Evolutionary conservation across 768 basidiomycete species (phyloP), one percentile per base, ranked within the genome.

Genomic region (Nidula microcarpa): DNA sequence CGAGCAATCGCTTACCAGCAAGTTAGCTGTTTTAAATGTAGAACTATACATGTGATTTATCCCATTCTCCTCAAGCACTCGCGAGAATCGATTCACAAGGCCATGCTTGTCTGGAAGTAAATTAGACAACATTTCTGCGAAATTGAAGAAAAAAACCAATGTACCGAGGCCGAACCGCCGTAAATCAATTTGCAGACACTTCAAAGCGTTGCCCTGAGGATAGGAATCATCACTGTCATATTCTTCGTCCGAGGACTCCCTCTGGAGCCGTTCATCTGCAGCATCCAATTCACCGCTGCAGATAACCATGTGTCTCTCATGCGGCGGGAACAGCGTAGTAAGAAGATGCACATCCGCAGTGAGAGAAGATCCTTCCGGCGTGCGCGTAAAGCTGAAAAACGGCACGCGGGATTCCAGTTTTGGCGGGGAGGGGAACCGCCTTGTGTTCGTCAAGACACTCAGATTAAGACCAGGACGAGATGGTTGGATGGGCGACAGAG

Each of bases 21-120:
- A 67, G 67, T 92, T 91, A 52, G 89, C 89, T 5, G 86, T 87
- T 69, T 88, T 88, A 64, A 83, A 86, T n/a, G 89, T 90, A 43
- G 87, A 89, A 53, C 84, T 87, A 63, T 91, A 91, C 81, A 91
- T 86, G 63, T 90, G 87, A 68, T 90, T 88, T 63, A 92, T 85
- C 9, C 81, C 80, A 59, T 86, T 85, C 57, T 81, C 76, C 53
- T 87, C 85, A 10, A 91, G 78, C 17, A 89, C 79, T 6, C 80
- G 80, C 17, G 89, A 89, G 63, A 89, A 89, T 37, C 84, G 81
- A 64, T 82, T 88, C 46, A 91, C 87, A 6, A 92, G 75, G 34
- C 90, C 90, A 57, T 88, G 78, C 60, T 88, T 89, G 62, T 91
- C 90, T 86, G 44, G 60, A 9, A 56, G 37, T 39, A 46, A 16